Base-by-base conservation (phyloP, 441 rosid species). In the Populus hybrid region DNA sequence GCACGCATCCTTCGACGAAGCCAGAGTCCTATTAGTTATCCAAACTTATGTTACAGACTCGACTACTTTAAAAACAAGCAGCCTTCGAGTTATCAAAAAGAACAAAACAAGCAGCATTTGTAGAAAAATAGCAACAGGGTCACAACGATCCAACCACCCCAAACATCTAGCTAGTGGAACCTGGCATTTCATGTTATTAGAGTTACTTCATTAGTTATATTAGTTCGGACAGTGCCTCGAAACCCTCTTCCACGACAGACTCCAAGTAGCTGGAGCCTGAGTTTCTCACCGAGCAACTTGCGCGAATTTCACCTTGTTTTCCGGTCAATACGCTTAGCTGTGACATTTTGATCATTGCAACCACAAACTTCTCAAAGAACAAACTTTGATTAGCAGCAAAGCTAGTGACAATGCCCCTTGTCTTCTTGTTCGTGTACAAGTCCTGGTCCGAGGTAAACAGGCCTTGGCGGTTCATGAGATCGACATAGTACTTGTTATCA, bases 381-480 rank as follows among this genome's bases (percentile, higher is more conserved):
- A 90, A 36, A 0, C 76, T 21, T 79, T 92, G 75, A 40, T 95
- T 50, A 5, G 81, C 71, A 0, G 98, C 98, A 69, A 89, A 93
- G 80, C 89, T 86, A 4, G 79, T 86, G 10, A 93, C 99, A 2
- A 91, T 88, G 20, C 69, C 82, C 83, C 86, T 87, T 1, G 98
- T 95, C 76, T 87, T 82, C 40, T 64, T 72, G 65, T 93, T 86
- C 6, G 83, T 80, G 85, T 89, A 95, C 76, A 95, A 63, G 54
- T 93, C 98, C 64, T 93, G 99, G 85, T 93, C 99, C 0, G 98
- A 95, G 0, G 95, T 91, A 80, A 95, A 92, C 36, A 93, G 75
- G 1, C 97, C 99, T 73, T 91, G 90, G 14, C 97, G 89, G 82
- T 92, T 93, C 94, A 90, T 88, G 74, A 95, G 86, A 76, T 93